These are phyloP conservation scores for Dactylis glomerata DNA, from an alignment of 176 grass and related monocot species.

Conservation along the genomic window DNA sequence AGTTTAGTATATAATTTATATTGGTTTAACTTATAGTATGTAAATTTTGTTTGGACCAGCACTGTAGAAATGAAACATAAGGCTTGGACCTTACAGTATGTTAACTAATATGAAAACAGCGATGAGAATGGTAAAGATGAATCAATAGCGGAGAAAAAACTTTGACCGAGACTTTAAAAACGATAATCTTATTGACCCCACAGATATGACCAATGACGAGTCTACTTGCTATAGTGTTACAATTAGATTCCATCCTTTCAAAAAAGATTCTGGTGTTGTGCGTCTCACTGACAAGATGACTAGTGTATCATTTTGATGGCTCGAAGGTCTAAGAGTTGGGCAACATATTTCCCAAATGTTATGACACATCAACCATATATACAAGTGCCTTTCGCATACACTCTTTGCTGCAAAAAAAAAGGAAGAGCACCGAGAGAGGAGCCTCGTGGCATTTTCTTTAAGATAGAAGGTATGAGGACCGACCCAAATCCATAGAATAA, in stretches of 20 bases:
- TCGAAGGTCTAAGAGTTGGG: not conserved
- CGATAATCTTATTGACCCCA: not conserved
- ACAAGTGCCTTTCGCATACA: not conserved
- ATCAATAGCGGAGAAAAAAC: not conserved
- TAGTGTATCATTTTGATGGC: not conserved
- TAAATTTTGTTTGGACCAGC: too few species aligned
- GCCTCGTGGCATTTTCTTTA: too few species aligned
- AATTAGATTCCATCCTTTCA: not conserved
- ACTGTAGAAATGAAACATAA: not conserved
- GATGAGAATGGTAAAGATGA: not conserved
- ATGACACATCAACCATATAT: not conserved
- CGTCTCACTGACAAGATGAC: not conserved
- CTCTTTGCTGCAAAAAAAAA: too few species aligned
- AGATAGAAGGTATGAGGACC: too few species aligned
- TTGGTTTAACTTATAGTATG: too few species aligned
- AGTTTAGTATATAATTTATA: too few species aligned
- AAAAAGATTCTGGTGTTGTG: not conserved
- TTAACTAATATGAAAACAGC: too few species aligned
- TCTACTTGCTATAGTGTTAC: not conserved
- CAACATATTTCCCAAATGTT: not conserved
- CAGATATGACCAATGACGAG: not conserved
- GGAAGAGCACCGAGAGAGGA: too few species aligned
- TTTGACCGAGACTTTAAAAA: not conserved
- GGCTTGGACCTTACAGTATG: not conserved
- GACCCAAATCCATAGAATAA: too few species aligned